Evolutionary conservation across 1,139 yeast genomes (phyloP), one percentile per base, ranked within the genome.

Genomic region (Debaryomyces psychrophilus): DNA sequence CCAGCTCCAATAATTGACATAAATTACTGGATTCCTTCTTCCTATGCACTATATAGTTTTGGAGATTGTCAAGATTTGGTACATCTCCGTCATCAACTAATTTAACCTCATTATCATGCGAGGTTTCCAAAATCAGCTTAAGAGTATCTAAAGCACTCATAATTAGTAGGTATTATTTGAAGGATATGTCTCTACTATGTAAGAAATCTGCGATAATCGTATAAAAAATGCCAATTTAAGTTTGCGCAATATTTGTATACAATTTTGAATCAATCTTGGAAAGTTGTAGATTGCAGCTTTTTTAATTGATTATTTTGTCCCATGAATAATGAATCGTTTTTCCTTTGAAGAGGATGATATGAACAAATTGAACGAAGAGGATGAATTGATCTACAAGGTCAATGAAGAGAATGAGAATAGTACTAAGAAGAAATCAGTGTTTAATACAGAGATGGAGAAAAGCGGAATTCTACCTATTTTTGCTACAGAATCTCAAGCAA

Each of bases 401-500:
- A 23, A 27, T 25, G 39, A 33, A 33, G 37, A 42, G 4, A 7
- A 12, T 12, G 12, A 20, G 14, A 29, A 18, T 18, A n/a, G 27
- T 27, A 15, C 14, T 9, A 28, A 9, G 18, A 28, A 18, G 33
- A 33, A 23, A 14, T 26, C 22, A 35, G 17, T 9, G 15, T 23
- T 8, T 3, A 8, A 20, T 23, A 23, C 25, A 27, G 17, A 3
- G 11, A 6, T 12, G 4, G 17, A 33, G 18, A n/a, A 34, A 29
- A 22, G 12, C 7, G 17, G 14, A 27, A 34, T 9, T 14, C 8
- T 15, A 15, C 17, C 18, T 2, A 34, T 26, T 9, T 23, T 31
- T n/a, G 51, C 58, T n/a, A 73, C 79, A 0, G 50, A 55, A 3
- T 64, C 78, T 0, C 83, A 79, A 55, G 34, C 44, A 14, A 47